Conservation (phyloP, 805 yeast species). For the Saturnispora halmiae region DNA sequence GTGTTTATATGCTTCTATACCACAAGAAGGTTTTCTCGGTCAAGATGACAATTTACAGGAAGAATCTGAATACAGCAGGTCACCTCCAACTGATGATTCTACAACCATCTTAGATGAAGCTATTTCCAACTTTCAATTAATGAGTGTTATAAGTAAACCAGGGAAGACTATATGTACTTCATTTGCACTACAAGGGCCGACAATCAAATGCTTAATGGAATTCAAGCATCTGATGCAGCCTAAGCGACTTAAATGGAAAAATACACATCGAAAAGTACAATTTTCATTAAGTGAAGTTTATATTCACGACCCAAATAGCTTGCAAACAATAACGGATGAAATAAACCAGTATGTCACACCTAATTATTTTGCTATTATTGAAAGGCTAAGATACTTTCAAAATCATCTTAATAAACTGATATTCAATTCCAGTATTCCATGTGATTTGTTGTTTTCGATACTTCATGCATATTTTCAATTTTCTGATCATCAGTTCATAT, state of each 20-base stretch:
- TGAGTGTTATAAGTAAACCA: background rate
- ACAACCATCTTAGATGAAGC: constrained; percentile 1
- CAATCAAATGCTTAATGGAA: background rate
- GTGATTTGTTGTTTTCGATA: constrained; percentile 5
- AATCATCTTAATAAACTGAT: constrained; percentile 10
- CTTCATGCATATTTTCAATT: constrained; percentile 7
- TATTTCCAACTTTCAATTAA: background rate
- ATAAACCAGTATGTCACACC: constrained; percentile 4
- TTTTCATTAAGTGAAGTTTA: constrained; percentile 5
- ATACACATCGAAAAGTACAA: background rate
- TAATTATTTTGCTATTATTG: constrained; percentile 13
- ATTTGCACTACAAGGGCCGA: constrained; percentile 3
- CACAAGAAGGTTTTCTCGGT: no score
- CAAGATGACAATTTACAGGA: no score
- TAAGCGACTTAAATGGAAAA: background rate
- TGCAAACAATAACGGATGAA: constrained; percentile 1
- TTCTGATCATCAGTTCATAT: background rate
- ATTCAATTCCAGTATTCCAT: constrained; percentile 11
- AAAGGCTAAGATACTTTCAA: constrained; percentile 14
- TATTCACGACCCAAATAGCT: background rate
- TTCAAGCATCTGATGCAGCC: background rate
- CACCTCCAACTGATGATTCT: no score
- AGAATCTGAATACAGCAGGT: no score
- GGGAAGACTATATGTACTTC: background rate
- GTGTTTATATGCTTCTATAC: background rate